A percentile compares a stretch with the other conserved stretches of the same genome.
phyloP scores from a whole-genome alignment of 1,284 basidiomycete genomes.

The Ceratobasidium sp. region DNA sequence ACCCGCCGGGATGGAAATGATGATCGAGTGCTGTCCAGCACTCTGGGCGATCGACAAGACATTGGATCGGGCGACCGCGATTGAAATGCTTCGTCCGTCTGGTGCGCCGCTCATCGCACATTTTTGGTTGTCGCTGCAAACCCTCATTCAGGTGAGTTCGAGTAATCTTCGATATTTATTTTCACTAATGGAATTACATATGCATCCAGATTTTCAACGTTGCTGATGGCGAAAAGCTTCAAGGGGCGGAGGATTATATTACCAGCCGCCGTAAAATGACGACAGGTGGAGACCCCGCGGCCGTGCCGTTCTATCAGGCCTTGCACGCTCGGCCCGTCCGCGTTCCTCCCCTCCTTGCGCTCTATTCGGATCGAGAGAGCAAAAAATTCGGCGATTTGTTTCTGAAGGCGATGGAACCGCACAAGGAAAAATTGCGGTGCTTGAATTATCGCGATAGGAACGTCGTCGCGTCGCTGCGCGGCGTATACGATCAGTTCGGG shows the following conservation, averaged over 20 bases:
- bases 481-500: not conserved
- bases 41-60: not conserved
- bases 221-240: no score
- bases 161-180: no score
- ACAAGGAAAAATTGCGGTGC: not conserved
- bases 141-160: not conserved
- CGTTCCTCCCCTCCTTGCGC: not conserved
- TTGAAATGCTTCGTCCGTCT: not conserved
- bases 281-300: not conserved
- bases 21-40: not conserved
- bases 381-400: not conserved
- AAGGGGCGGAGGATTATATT: no score
- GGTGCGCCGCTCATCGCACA: not conserved
- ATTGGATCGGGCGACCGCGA: not conserved
- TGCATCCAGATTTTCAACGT: no score
- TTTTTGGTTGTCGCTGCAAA: not conserved
- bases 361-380: not conserved
- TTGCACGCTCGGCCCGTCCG: not conserved
- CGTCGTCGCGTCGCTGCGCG: not conserved
- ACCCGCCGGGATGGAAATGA: not conserved
- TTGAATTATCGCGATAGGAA: not conserved
- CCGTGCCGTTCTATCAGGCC: not conserved
- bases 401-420: not conserved
- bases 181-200: no score
- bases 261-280: not conserved